A percentile compares a stretch with the other conserved stretches of the same genome.
Conservation (phyloP, 2,329 filamentous ascomycete species). For the Helotiales sp. region DNA sequence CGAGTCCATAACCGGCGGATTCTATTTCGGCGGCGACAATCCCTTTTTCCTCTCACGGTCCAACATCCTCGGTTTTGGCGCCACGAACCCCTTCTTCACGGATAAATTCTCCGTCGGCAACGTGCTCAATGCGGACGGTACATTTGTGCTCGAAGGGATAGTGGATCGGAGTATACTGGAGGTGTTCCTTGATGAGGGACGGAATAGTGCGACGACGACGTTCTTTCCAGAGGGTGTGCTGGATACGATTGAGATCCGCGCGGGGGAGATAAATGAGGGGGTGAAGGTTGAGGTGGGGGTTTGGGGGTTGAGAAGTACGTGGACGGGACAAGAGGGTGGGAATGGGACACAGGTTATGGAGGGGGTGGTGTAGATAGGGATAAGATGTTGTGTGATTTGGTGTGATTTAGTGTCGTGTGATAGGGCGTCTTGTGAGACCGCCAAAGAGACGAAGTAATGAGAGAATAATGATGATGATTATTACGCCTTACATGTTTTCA, state of each 20-base stretch:
- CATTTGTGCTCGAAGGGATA: slow-evolving; percentile 50
- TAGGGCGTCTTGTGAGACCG: too few relatives aligned
- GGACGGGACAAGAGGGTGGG: slow-evolving; percentile 35
- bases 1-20: slow-evolving; percentile 56
- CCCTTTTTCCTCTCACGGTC: slow-evolving; percentile 58
- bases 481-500: background rate
- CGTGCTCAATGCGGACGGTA: slow-evolving; percentile 31
- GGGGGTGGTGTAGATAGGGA: background rate
- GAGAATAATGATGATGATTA: background rate
- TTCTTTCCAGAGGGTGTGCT: slow-evolving; percentile 53
- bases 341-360: slow-evolving; percentile 26
- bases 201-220: slow-evolving; percentile 54
- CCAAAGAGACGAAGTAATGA: background rate
- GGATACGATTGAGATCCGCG: slow-evolving; percentile 39
- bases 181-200: slow-evolving; percentile 58
- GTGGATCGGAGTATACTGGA: slow-evolving; percentile 61
- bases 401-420: too few relatives aligned
- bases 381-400: too few relatives aligned
- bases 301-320: slow-evolving; percentile 47
- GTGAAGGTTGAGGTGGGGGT: slow-evolving; percentile 40
- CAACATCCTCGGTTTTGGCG: slow-evolving; percentile 50
- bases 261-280: slow-evolving; percentile 37
- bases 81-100: slow-evolving; percentile 58
- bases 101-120: slow-evolving; percentile 52
- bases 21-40: slow-evolving; percentile 53